Conservation (phyloP, 257 asterid genomes). For the Lycium barbarum region DNA sequence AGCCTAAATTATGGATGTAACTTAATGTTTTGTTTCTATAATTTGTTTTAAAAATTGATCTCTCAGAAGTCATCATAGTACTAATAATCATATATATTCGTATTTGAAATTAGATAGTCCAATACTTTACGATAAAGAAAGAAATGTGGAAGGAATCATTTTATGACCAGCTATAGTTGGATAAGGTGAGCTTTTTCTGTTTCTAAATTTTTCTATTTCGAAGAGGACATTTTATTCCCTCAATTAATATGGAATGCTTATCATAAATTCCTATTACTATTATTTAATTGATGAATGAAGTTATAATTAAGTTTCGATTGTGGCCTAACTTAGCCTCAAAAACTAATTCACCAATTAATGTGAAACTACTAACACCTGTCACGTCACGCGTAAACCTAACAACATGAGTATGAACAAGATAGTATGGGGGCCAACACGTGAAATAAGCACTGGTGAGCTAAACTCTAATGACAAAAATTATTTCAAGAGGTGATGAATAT, state of each 20-base stretch:
- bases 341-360: too few relatives aligned
- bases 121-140: slow-evolving; percentile 1
- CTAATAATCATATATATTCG: not conserved
- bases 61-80: not conserved
- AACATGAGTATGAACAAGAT: too few relatives aligned
- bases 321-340: too few relatives aligned
- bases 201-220: not conserved
- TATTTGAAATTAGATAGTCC: not conserved
- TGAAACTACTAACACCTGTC: too few relatives aligned
- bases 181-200: not conserved
- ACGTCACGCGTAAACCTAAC: too few relatives aligned
- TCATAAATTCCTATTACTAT: not conserved
- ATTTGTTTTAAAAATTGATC: not conserved
- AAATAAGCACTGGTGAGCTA: too few relatives aligned
- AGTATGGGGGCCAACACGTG: too few relatives aligned
- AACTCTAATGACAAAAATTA: too few relatives aligned
- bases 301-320: not conserved
- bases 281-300: not conserved
- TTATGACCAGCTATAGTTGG: not conserved
- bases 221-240: not conserved
- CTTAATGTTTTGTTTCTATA: not conserved
- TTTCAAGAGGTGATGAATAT: too few relatives aligned
- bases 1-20: not conserved
- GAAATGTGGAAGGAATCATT: slow-evolving; percentile 6
- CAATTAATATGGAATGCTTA: not conserved